Evolutionary conservation across 225 moss, liverwort and hornwort species (phyloP).

Genomic region (Straminergon stramineum): DNA sequence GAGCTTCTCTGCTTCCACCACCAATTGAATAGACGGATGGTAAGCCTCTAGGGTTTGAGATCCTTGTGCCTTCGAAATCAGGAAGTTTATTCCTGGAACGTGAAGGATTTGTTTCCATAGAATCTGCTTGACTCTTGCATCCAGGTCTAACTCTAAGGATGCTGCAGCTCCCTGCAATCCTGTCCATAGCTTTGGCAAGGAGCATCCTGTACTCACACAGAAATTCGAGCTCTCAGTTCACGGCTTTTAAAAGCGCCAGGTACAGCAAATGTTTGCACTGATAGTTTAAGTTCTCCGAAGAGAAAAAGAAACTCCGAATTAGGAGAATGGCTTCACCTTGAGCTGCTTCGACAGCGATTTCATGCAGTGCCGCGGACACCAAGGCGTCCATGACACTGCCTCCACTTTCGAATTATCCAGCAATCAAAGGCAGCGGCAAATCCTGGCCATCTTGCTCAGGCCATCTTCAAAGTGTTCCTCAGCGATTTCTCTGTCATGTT

Average conservation of each 20-base stretch:
- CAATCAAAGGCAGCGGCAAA: not conserved
- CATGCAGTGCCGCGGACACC: conserved; percentile 73
- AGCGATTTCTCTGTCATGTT: not conserved
- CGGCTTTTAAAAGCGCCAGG: not conserved
- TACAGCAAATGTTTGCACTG: not conserved
- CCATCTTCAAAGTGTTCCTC: not conserved
- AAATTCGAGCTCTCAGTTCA: not conserved
- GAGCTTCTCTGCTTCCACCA: conserved; percentile 60
- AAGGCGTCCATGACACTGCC: conserved; percentile 62
- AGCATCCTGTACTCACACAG: conserved; percentile 46
- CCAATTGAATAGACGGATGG: conserved; percentile 49
- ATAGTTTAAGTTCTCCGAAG: not conserved
- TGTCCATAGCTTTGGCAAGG: conserved; percentile 70
- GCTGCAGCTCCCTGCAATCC: conserved; percentile 52
- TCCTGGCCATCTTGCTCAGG: not conserved
- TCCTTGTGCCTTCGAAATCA: conserved; percentile 19
- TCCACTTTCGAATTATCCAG: not conserved
- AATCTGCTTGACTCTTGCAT: conserved; percentile 49
- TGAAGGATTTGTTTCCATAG: conserved; percentile 78
- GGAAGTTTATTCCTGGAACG: conserved; percentile 54
- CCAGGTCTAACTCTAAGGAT: conserved; percentile 37
- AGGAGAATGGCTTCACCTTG: conserved; percentile 36
- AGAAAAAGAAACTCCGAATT: not conserved
- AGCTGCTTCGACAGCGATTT: conserved; percentile 78
- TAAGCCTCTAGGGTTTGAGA: conserved; percentile 24